Base-by-base conservation (phyloP, 1,284 basidiomycete species). In the Fomitopsis palustris region DNA sequence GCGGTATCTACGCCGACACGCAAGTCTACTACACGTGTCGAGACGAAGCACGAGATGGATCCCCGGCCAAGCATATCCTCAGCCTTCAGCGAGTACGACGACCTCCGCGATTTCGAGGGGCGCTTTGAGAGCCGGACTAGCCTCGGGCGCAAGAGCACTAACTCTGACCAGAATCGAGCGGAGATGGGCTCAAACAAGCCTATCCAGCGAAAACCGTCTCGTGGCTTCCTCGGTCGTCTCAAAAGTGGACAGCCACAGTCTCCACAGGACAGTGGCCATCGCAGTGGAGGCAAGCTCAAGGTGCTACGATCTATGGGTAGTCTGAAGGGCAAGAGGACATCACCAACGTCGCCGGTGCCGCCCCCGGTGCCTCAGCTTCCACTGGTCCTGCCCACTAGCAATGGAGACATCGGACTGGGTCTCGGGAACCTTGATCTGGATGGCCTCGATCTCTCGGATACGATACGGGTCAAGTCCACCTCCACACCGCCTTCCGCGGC, bases 21-120 rank as follows among this genome's bases (percentile, higher is more conserved):
- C 16, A 41, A 52, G 14, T 56, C 58, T 16, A 43, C 61, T 10
- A 47, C 57, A 9, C 58, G 59, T 27, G 43, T 62, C 9, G 55
- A 51, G 7, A 8, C 76, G 4, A 65, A 69, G 54, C 37, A 62
- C 37, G 80, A 81, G 61, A 68, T 69, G 35, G 73, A 74, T 31
- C 63, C 67, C 16, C 62, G 69, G 9, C 65, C 64, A 3, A 73
- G 69, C 55, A 68, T 62, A 16, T 69, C 66, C 17, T 67, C 87
- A 1, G 81, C 77, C 21, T 90, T 90, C 70, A 92, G 90, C 68
- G 91, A 93, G 65, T 93, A 93, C 62, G 92, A 93, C 62, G 92
- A 93, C 72, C 73, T 93, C 33, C 78, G 83, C 33, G 91, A 93
- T 70, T 93, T 93, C 59, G 88, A 92, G 35, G 91, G 92, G 45